A percentile compares a stretch with the other conserved stretches of the same genome.
Conservation (phyloP, 1,284 basidiomycete species). For the Agroathelia rolfsii region DNA sequence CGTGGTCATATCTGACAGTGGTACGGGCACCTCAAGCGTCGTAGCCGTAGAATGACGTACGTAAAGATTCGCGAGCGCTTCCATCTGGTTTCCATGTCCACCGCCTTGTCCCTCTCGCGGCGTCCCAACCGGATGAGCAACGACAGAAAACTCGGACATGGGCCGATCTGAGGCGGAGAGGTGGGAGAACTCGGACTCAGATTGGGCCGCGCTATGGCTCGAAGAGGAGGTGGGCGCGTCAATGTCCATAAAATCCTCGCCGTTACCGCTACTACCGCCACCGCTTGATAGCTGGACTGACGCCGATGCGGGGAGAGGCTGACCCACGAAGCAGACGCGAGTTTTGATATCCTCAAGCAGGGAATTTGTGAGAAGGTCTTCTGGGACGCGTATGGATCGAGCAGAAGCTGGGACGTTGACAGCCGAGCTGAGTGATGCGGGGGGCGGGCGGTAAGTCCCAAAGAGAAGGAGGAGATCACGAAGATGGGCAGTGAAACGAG, state of each 20-base stretch:
- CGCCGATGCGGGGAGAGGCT: constrained; percentile 34
- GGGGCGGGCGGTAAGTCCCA: constrained; percentile 73
- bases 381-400: constrained; percentile 57
- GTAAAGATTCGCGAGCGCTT: constrained; percentile 59
- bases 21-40: constrained; percentile 57
- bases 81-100: constrained; percentile 23
- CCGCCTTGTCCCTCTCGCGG: constrained; percentile 14
- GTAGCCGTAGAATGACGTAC: constrained; percentile 65
- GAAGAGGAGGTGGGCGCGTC: constrained; percentile 48
- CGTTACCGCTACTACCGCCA: no score
- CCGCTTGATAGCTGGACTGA: no score
- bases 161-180: constrained; percentile 40
- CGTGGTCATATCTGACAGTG: constrained; percentile 50
- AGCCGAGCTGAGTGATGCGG: constrained; percentile 53
- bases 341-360: constrained; percentile 81
- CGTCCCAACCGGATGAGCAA: constrained; percentile 31
- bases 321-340: constrained; percentile 71
- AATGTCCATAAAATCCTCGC: constrained; percentile 35
- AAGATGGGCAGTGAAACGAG: constrained; percentile 65
- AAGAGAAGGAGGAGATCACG: constrained; percentile 71
- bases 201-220: constrained; percentile 39
- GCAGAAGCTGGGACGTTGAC: constrained; percentile 52
- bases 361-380: constrained; percentile 61
- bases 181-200: constrained; percentile 57
- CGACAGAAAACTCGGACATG: constrained; percentile 50